Evolutionary conservation across 495 filamentous ascomycete genomes (phyloP), one percentile per base, ranked within the genome.

Genomic region (Hypoxylon rickii): DNA sequence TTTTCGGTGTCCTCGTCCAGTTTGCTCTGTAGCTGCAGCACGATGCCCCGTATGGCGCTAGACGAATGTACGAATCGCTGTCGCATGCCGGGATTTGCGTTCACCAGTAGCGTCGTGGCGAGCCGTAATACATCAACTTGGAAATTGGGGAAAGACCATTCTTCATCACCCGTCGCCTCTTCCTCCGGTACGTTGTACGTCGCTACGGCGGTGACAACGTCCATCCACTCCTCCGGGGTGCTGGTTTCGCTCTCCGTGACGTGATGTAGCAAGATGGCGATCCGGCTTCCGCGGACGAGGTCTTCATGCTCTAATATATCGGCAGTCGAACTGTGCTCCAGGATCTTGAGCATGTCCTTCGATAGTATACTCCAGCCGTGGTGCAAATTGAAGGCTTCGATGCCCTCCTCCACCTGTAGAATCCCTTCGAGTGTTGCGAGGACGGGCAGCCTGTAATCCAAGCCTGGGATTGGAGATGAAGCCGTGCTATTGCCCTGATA

Each of bases 341-440:
- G 60, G 0, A 78, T 70, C 13, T 38, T 26, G 5, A 73, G n/a
- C 6, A 86, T 44, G 47, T 86, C 84, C 0, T 44, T 33, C 16
- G 65, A 58, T 0, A 87, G 53, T 0, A 73, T 62, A 16, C 64
- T 43, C 83, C 83, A 87, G 2, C 81, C 83, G 0, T 70, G 50
- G 21, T 77, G 66, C 3, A 53, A 58, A 7, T 72, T 51, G 16
- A 84, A 79, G 8, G 66, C 63, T 3, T 76, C 75, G 0, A 76
- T 43, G 3, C 81, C 80, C 15, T 75, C 69, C 11, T 69, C 57
- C 18, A 74, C 70, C 11, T 66, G 67, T 4, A 77, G 47, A 2
- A 81, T 62, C 1, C 76, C 83, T 51, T 86, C 79, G 3, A 85
- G 65, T 0, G 81, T 77, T 2, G 77, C 71, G 1, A 86, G 55